Base-by-base conservation (phyloP, 2,329 filamentous ascomycete species). In the Helotiales sp. region DNA sequence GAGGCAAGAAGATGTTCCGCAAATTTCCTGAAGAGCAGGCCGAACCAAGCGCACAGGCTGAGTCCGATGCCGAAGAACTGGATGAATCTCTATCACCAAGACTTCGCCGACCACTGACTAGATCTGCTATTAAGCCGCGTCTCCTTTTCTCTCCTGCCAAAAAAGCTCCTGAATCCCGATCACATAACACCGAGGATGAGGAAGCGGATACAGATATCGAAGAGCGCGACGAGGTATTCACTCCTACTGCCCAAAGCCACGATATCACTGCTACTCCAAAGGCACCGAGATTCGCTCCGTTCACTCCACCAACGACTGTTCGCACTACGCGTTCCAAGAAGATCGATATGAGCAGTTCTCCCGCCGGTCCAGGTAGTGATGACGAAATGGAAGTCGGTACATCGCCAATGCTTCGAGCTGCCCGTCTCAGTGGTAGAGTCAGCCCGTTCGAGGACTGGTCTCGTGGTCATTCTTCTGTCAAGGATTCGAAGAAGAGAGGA, bases 1-100 rank as follows among this genome's bases (percentile, higher is more conserved):
- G 90, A 67, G 90, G 90, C 71, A 91, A 89, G 78, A 90, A 85
- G 70, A 79, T 90, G 56, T 91, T 91, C 76, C 85, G 86, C 72
- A 88, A 86, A 69, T 72, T 71, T 10, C 67, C 61, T 2, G 69
- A 72, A 15, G 54, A 47, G 19, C 57, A 63, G 29, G 51, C 44
- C 46, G 74, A 75, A 19, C 63, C 65, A 51, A 65, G 63, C 15
- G 67, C 70, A 13, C 72, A 75, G 30, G 64, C 69, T 47, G 72
- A 74, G 6, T 24, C 33, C 5, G 46, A 31, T n/a, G 19, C 25
- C 29, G 69, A 59, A 63, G 70, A 58, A 22, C 13, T 50, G 27
- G 54, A 54, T 9, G n/a, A 46, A 33, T 42, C 24, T 70, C 71
- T 66, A n/a, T 56, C 60, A 24, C 31, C 64, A 71, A 72, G 40